Evolutionary conservation across 371 early-diverging fungal genomes (phyloP), one percentile per base, ranked within the genome.

Genomic region (Capniomyces stellatus): DNA sequence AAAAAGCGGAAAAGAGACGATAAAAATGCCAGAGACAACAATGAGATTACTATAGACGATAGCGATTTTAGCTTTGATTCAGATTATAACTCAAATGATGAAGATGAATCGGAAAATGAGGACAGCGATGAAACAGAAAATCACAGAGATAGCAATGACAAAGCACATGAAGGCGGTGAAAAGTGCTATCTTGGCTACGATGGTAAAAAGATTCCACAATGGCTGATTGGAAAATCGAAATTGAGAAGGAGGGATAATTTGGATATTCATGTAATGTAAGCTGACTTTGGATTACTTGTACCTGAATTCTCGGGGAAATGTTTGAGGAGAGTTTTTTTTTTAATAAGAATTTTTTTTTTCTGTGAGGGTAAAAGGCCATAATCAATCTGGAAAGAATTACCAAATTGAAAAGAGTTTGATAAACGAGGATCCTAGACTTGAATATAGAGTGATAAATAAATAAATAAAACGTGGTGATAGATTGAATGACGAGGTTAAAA

Each of bases 401-500:
- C 35, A 15, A 15, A 35, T 15, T 35, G 35, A 15, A 35, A 10
- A 35, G 35, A 35, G 6, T 35, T 6, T 35, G n/a, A n/a, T n/a
- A n/a, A n/a, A n/a, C n/a, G n/a, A n/a, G n/a, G n/a, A n/a, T n/a
- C n/a, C n/a, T n/a, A n/a, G n/a, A n/a, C n/a, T 35, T 35, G 35
- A 35, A 35, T 35, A 35, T 35, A 10, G 6, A 6, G 6, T 10
- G 15, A 35, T 10, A 35, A 10, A 6, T 35, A 35, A 35, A 35
- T 15, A 35, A 35, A 10, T 6, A 35, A 10, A 10, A 35, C 6
- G 15, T 35, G 6, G 15, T 10, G 15, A 35, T 35, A 67, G 67
- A 50, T 57, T 87, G 46, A 73, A 81, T 48, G 68, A 82, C 48
- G 90, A 89, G 56, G 73, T 87, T 24, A 54, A 64, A n/a, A 81